Evolutionary conservation across 1,139 yeast species (phyloP), one percentile per base, ranked within the genome.

Genomic region (Saccharomyces pastorianus): DNA sequence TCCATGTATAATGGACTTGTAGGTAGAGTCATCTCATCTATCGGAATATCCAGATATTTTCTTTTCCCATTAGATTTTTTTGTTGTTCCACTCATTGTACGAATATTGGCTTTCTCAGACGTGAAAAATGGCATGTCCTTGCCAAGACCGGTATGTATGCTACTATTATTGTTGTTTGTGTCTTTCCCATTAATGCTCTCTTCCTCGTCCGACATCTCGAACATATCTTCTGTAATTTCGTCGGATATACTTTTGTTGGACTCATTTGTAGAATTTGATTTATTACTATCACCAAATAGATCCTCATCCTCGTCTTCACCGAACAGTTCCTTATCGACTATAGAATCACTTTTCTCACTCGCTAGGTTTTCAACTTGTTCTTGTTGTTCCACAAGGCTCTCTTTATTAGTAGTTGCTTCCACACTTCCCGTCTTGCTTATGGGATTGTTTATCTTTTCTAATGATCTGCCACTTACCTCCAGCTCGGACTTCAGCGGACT

Each of bases 1-100:
- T 86, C 95, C 52, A 76, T 79, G 62, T 85, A 85, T n/a, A 80
- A 72, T 0, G 85, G 85, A 2, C 76, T 71, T 13, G 68, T 62
- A 27, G 75, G 68, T 11, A 78, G 60, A 0, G 81, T 76, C 79
- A 82, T 81, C 61, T 82, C 81, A 55, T 81, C 82, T 53, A 77
- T 73, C 0, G 86, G 85, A 34, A 82, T 81, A 62, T 82, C 85
- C 53, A 79, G 53, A 38, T 67, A 65, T 47, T 64, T 64, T 47
- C 71, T 61, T 49, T 71, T 67, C 47, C 52, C 42, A 6, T 50
- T 49, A 7, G 56, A 38, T 25, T 56, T 53, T 34, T 54, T 55
- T 1, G 49, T 11, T 17, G 44, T 38, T 38, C 44, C 44, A 4
- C 44, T 38, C 44, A 38, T 38, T 17, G 51, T 26, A 28, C 29